phyloP scores from a whole-genome alignment of 805 yeast species.

The Yamadazyma kitorensis region DNA sequence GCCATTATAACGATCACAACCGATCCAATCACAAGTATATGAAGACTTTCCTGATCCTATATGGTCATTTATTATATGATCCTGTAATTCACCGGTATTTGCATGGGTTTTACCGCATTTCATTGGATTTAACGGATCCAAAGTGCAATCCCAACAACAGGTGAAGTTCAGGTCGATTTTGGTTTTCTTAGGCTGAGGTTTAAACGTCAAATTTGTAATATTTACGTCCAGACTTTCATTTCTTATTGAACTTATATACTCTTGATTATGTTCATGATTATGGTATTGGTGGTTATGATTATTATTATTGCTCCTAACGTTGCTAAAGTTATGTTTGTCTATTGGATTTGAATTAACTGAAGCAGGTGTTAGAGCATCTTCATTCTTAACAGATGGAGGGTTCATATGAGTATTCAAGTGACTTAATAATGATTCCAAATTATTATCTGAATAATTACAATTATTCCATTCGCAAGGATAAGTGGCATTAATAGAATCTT shows the following conservation, averaged over 20 bases:
- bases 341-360: too few species aligned
- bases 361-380: conserved; percentile 2
- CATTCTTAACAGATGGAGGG: conserved; percentile 1
- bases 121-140: conserved; percentile 22
- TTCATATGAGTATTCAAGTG: conserved; percentile 48
- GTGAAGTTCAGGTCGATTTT: conserved; percentile 30
- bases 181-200: conserved; percentile 21
- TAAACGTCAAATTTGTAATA: conserved; percentile 32
- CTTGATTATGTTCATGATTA: too few species aligned
- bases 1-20: conserved; percentile 61
- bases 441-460: conserved; percentile 58
- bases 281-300: background rate
- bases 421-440: conserved; percentile 50
- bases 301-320: too few species aligned
- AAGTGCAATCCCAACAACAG: conserved; percentile 45
- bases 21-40: conserved; percentile 76
- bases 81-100: conserved; percentile 60
- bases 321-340: too few species aligned
- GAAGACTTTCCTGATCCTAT: conserved; percentile 68
- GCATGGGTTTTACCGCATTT: conserved; percentile 52
- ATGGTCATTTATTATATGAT: conserved; percentile 68
- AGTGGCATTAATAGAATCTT: conserved; percentile 14
- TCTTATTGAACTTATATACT: too few species aligned
- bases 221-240: conserved; percentile 16
- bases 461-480: conserved; percentile 73